Evolutionary conservation across 2,329 filamentous ascomycete genomes (phyloP).

Genomic region (Aspergillus sp.): DNA sequence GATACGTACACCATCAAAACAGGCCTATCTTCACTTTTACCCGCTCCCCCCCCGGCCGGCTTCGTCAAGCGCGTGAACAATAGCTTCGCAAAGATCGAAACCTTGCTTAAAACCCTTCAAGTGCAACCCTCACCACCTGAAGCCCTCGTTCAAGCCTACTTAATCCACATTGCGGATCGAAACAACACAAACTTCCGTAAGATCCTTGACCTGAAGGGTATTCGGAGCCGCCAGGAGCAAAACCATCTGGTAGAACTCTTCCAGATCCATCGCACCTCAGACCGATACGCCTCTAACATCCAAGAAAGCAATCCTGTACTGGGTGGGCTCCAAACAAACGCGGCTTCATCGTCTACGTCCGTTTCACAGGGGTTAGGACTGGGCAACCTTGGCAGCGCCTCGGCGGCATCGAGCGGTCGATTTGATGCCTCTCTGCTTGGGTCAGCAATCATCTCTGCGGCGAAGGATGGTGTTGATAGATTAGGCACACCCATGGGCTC

Average conservation of each 20-base stretch:
- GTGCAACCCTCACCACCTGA: constrained; percentile 88
- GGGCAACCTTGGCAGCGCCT: constrained; percentile 35
- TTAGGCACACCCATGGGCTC: constrained; percentile 63
- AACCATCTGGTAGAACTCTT: constrained; percentile 83
- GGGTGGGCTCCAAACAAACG: constrained; percentile 55
- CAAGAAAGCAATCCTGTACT: constrained; percentile 69
- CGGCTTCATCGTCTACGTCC: constrained; percentile 33
- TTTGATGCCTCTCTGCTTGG: constrained; percentile 84
- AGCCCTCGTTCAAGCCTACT: constrained; percentile 92
- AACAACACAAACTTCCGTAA: constrained; percentile 95
- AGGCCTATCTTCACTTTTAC: constrained; percentile 49
- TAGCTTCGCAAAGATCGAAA: constrained; percentile 83
- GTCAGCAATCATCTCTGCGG: constrained; percentile 83
- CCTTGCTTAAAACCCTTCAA: constrained; percentile 92
- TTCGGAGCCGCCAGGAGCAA: constrained; percentile 77
- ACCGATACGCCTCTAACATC: constrained; percentile 65
- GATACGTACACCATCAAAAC: constrained; percentile 75
- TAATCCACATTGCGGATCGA: constrained; percentile 93
- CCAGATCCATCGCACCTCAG: constrained; percentile 73
- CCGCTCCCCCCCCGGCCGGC: constrained; percentile 58
- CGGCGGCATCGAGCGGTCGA: constrained; percentile 48
- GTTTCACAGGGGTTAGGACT: constrained; percentile 51
- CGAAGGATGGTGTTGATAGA: constrained; percentile 76
- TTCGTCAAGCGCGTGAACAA: constrained; percentile 85
- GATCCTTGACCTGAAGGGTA: constrained; percentile 91